These are phyloP conservation scores for Fistulifera solaris DNA, from an alignment of 108 stramenopile species.

Conservation along the genomic window DNA sequence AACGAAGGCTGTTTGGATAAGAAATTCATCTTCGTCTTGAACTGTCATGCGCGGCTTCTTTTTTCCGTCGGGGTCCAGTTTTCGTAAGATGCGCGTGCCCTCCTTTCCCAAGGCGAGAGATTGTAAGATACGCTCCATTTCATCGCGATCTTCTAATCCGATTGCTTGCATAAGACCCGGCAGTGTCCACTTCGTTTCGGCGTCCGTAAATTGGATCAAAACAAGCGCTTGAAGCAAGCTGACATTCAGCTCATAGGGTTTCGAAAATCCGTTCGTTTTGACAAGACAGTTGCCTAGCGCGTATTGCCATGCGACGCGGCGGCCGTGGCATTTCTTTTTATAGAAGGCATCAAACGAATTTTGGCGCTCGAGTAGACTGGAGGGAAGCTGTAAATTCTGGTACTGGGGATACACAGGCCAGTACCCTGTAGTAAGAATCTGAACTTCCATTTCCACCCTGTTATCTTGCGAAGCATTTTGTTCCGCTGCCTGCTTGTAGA, in stretches of 20 bases:
- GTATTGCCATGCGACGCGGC: constrained; percentile 95
- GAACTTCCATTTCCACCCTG: constrained; percentile 76
- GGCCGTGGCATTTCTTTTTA: constrained; percentile 86
- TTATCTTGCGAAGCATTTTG: constrained; percentile 7
- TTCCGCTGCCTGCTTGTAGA: constrained; percentile 54
- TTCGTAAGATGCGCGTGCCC: constrained; percentile 67
- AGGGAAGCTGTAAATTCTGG: constrained; percentile 54
- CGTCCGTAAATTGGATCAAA: constrained; percentile 79
- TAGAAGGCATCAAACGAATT: constrained; percentile 71
- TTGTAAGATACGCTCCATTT: constrained; percentile 81
- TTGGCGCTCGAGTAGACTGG: constrained; percentile 40
- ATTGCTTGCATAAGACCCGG: constrained; percentile 64
- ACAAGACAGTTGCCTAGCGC: constrained; percentile 81
- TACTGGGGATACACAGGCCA: constrained; percentile 93
- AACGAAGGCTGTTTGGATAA: constrained; percentile 67
- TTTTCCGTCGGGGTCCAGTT: constrained; percentile 46
- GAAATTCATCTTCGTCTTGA: constrained; percentile 69
- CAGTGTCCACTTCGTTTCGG: constrained; percentile 38
- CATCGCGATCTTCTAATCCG: constrained; percentile 79
- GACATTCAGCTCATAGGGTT: constrained; percentile 70
- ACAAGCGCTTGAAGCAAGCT: constrained; percentile 89
- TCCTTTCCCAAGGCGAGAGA: constrained; percentile 80
- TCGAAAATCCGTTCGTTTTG: constrained; percentile 22
- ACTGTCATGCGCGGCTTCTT: constrained; percentile 59
- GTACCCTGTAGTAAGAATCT: constrained; percentile 90